These are phyloP conservation scores for Lentinula guzmanii DNA, from an alignment of 768 basidiomycete genomes.

Conservation along the genomic window DNA sequence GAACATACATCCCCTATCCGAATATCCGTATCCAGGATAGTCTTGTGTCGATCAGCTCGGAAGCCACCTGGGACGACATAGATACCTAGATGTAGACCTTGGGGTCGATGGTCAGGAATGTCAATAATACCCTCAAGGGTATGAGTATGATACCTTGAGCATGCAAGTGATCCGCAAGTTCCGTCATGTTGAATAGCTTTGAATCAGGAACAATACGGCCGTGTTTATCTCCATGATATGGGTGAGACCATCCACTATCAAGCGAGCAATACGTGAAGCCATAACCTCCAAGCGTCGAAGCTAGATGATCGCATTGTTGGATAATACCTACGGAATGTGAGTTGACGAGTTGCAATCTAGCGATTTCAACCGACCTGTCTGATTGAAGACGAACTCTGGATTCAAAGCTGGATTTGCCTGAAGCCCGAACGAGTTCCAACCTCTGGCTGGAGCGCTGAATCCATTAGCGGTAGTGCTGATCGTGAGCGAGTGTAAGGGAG, in stretches of 20 bases:
- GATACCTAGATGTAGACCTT: constrained; percentile 5
- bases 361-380: background rate
- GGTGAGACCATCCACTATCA: constrained; percentile 9
- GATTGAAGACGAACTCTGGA: constrained; percentile 4
- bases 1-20: constrained; percentile 6
- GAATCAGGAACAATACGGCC: constrained; percentile 8
- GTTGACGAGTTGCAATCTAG: background rate
- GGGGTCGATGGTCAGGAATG: background rate
- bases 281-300: constrained; percentile 5
- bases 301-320: constrained; percentile 5
- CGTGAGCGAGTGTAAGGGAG: constrained; percentile 3
- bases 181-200: background rate
- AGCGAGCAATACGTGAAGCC: constrained; percentile 5
- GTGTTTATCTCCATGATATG: constrained; percentile 3
- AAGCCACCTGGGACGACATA: constrained; percentile 9
- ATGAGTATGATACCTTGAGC: background rate
- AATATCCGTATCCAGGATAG: constrained; percentile 3
- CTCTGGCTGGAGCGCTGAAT: constrained; percentile 3
- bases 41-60: constrained; percentile 2
- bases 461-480: constrained; percentile 5
- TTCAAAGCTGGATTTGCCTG: constrained; percentile 3
- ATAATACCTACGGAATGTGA: background rate
- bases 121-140: background rate
- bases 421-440: constrained; percentile 9
- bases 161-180: constrained; percentile 6